Base-by-base conservation (phyloP, 2,329 filamentous ascomycete genomes). In the Aspergillus hiratsukae region DNA sequence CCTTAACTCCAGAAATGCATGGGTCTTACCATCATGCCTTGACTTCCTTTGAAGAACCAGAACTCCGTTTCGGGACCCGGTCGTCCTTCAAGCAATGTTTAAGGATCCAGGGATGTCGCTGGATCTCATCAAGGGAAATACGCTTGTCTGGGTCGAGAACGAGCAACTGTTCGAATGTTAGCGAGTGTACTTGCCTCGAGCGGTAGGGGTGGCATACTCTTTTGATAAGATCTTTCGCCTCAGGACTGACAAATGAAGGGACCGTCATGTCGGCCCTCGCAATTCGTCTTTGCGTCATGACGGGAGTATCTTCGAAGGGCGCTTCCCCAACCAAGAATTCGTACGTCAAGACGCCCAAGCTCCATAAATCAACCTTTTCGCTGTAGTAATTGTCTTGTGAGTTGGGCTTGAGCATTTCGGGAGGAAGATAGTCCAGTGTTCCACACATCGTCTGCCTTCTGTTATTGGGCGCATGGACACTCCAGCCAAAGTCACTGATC, bases 401-500 rank as follows among this genome's bases (percentile, higher is more conserved):
- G 48, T 90, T 88, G 3, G 87, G 84, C 74, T 88, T 90, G 74
- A 97, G 84, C 94, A 99, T 99, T 85, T 99, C 94, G 4, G 94
- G 94, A 3, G 94, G 94, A 17, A 99, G 84, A 74, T 99, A 99
- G 76, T 99, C 94, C 45, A 97, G 84, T 19, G 94, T 99, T 61
- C 94, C 94, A 73, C 94, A 99, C 85, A 97, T 92, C 55, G 94
- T 99, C 69, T 92, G 88, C 60, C 94, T 83, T 65, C 94, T 82
- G 77, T 93, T 95, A 75, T 96, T 97, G 28, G 94, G 94, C 4
- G 94, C 94, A 75, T 99, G 94, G 3, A 97, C 94, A 72, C 90
- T 95, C 94, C 94, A 99, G 51, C 94, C 93, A 69, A 97, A 99
- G 75, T 99, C 94, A 4, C 91, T 95, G 69, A 99, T 92, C 76